Percentiles rank a stretch among this genome's conserved stretches.
phyloP scores from a whole-genome alignment of 1,139 yeast genomes.

The Sugiyamaella japonica region DNA sequence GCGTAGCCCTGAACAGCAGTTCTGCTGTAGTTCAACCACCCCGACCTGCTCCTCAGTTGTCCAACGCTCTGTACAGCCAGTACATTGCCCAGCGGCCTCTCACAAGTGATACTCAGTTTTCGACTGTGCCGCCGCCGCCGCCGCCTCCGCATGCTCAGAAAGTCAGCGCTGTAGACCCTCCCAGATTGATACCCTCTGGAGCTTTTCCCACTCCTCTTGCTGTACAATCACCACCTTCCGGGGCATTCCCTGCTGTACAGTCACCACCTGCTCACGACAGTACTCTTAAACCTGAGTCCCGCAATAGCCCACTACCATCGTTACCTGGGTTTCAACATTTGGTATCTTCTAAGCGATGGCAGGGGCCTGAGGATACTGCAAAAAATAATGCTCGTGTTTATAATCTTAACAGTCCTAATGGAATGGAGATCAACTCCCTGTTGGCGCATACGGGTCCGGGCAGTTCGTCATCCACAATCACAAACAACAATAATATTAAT shows the following conservation, averaged over 20 bases:
- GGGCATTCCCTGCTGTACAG: background rate
- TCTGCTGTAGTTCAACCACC: background rate
- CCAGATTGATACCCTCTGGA: background rate
- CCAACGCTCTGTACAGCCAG: background rate
- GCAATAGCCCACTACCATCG: constrained; percentile 9
- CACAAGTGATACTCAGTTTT: constrained; percentile 1
- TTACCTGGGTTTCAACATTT: constrained; percentile 14
- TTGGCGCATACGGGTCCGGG: background rate
- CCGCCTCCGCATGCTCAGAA: background rate
- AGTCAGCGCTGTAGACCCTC: background rate
- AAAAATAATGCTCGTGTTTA: background rate
- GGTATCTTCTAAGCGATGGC: constrained; percentile 11
- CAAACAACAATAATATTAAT: background rate
- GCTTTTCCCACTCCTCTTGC: background rate
- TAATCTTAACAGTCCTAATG: constrained; percentile 1
- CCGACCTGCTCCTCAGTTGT: background rate
- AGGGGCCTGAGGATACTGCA: background rate
- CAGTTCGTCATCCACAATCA: background rate
- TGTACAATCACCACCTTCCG: constrained; percentile 1
- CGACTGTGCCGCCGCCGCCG: background rate
- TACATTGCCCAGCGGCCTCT: background rate
- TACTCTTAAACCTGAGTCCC: background rate
- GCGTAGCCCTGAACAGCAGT: background rate
- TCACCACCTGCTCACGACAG: constrained; percentile 1
- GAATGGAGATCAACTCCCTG: constrained; percentile 12